Percentiles rank a stretch among this genome's conserved stretches.
These are phyloP conservation scores for Syzygium oleosum DNA, from an alignment of 345 rosid genomes.

Conservation along the genomic window DNA sequence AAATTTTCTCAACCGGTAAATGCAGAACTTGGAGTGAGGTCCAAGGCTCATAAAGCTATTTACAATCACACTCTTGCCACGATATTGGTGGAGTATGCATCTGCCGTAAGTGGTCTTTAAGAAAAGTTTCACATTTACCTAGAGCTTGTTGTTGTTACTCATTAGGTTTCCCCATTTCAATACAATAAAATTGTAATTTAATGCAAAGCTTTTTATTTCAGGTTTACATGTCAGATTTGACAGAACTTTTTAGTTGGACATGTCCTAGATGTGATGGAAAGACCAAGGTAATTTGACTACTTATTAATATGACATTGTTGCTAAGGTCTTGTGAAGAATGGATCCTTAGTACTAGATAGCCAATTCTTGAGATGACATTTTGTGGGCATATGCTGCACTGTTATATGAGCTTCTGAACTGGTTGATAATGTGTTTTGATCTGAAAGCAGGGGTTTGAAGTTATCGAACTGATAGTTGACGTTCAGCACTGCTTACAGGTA, in stretches of 20 bases:
- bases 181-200: neutral
- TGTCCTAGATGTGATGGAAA: slow-evolving; percentile 67
- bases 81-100: slow-evolving; percentile 78
- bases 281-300: slow-evolving; percentile 37
- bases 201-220: slow-evolving; percentile 7
- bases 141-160: neutral
- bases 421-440: neutral
- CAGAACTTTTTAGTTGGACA: slow-evolving; percentile 71
- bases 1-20: neutral
- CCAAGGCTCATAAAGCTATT: slow-evolving; percentile 11
- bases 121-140: fast-evolving
- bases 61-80: slow-evolving; percentile 80
- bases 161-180: neutral
- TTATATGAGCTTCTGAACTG: neutral
- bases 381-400: neutral
- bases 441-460: slow-evolving; percentile 64
- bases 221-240: slow-evolving; percentile 78
- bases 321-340: neutral
- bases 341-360: too few relatives aligned
- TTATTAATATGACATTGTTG: neutral
- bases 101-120: slow-evolving; percentile 47
- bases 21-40: slow-evolving; percentile 12
- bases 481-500: slow-evolving; percentile 83
- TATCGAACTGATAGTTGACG: slow-evolving; percentile 62
- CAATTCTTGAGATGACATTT: neutral